These are phyloP conservation scores for Anthracocystis setariae DNA, from an alignment of 1,284 basidiomycete species.

Conservation along the genomic window DNA sequence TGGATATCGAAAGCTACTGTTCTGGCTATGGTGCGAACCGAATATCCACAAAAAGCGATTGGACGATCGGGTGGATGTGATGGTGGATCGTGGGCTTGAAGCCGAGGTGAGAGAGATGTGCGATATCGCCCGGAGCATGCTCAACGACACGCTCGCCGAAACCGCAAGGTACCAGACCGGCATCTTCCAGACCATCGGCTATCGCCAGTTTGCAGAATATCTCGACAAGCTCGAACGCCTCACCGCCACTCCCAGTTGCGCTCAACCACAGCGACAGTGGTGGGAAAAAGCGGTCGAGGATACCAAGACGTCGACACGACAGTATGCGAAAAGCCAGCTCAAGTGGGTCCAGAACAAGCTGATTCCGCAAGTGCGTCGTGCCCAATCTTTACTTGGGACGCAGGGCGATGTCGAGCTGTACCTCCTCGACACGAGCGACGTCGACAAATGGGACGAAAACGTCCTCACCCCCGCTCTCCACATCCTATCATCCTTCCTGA, in stretches of 20 bases:
- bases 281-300: constrained; percentile 76
- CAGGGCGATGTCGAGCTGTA: constrained; percentile 67
- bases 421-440: constrained; percentile 78
- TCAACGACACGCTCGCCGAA: constrained; percentile 11
- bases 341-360: constrained; percentile 93
- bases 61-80: constrained; percentile 83
- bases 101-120: constrained; percentile 78
- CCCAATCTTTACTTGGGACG: constrained; percentile 7
- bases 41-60: constrained; percentile 76
- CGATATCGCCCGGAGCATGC: constrained; percentile 59
- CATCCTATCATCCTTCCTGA: constrained; percentile 71
- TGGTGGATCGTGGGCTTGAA: constrained; percentile 87
- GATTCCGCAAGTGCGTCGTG: constrained; percentile 75
- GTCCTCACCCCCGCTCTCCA: constrained; percentile 59
- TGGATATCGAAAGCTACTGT: constrained; percentile 77
- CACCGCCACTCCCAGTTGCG: neutral
- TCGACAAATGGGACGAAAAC: constrained; percentile 72
- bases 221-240: constrained; percentile 68
- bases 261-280: constrained; percentile 44
- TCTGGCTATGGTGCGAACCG: constrained; percentile 89
- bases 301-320: constrained; percentile 87
- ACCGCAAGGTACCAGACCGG: constrained; percentile 75
- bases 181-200: constrained; percentile 95
- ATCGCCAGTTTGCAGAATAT: constrained; percentile 84
- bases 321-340: constrained; percentile 91